Percentiles rank a stretch among this genome's conserved stretches.
Evolutionary conservation across 805 yeast genomes (phyloP).

Genomic region (Danielia oregonensis): DNA sequence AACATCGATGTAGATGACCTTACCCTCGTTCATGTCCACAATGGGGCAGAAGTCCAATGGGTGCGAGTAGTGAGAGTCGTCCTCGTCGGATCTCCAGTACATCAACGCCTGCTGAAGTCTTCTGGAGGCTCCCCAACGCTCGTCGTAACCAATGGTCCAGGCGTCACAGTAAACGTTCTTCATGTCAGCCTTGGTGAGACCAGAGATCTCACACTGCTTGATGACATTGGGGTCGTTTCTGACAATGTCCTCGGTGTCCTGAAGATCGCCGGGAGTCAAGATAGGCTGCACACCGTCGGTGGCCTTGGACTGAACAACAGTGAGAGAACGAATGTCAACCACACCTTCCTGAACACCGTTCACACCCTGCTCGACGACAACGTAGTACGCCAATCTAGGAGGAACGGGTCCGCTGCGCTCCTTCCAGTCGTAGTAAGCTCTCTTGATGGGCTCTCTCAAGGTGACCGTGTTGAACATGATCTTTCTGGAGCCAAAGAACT

Average conservation of each 20-base stretch:
- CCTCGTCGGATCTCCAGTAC: slow-evolving; percentile 72
- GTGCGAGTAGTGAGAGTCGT: slow-evolving; percentile 71
- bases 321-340: slow-evolving; percentile 51
- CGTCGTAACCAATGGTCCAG: slow-evolving; percentile 69
- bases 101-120: slow-evolving; percentile 79
- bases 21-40: slow-evolving; percentile 65
- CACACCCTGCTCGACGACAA: slow-evolving; percentile 54
- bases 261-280: slow-evolving; percentile 65
- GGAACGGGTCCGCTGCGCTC: slow-evolving; percentile 59
- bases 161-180: slow-evolving; percentile 60
- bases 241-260: slow-evolving; percentile 57
- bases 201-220: slow-evolving; percentile 67
- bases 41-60: slow-evolving; percentile 83
- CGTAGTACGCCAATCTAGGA: slow-evolving; percentile 65
- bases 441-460: slow-evolving; percentile 66
- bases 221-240: slow-evolving; percentile 70
- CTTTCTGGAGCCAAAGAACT: slow-evolving; percentile 40
- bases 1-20: slow-evolving; percentile 71
- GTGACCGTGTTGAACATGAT: slow-evolving; percentile 67
- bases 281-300: slow-evolving; percentile 70
- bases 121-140: slow-evolving; percentile 72
- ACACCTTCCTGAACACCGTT: slow-evolving; percentile 70
- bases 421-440: slow-evolving; percentile 61
- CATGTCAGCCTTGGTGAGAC: slow-evolving; percentile 63
- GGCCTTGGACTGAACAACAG: slow-evolving; percentile 44